phyloP scores from a whole-genome alignment of 2,329 filamentous ascomycete genomes.

The Fusarium brachygibbosum region DNA sequence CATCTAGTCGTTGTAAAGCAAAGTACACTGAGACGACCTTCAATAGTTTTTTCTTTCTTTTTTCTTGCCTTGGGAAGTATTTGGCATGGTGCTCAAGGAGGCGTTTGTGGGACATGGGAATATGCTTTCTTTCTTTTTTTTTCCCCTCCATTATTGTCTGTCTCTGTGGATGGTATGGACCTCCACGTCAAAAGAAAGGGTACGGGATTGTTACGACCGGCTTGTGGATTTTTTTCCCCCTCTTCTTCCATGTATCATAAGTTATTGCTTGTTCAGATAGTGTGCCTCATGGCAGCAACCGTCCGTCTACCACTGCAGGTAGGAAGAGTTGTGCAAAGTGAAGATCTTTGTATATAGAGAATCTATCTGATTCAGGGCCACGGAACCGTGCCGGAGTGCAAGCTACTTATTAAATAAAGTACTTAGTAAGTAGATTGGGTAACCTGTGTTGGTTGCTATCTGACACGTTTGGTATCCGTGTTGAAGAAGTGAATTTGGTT shows the following conservation, averaged over 20 bases:
- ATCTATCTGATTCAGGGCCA: conserved; percentile 25
- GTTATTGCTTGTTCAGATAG: conserved; percentile 44
- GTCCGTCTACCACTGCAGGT: conserved; percentile 17
- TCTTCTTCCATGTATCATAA: conserved; percentile 47
- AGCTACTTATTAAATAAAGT: neutral
- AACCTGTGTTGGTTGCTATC: neutral
- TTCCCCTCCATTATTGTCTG: conserved; percentile 9
- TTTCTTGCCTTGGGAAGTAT: conserved; percentile 37
- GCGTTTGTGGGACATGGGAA: conserved; percentile 49
- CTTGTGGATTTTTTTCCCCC: conserved; percentile 29
- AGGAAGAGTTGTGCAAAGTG: conserved; percentile 33
- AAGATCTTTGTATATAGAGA: conserved; percentile 43
- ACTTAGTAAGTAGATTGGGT: neutral
- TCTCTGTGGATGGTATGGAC: conserved; percentile 50
- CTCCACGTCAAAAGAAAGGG: conserved; percentile 52
- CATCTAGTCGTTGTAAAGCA: conserved; percentile 39
- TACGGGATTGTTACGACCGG: conserved; percentile 48
- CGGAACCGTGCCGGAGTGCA: neutral
- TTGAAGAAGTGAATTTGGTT: neutral
- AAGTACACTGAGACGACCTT: conserved; percentile 47
- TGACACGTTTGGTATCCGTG: neutral
- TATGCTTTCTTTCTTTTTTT: conserved; percentile 33
- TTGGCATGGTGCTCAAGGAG: conserved; percentile 50
- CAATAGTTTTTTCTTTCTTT: conserved; percentile 5
- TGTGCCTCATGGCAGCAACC: conserved; percentile 42